Conservation (phyloP, 192 early-diverging fungal species). For the Gonapodya prolifera region DNA sequence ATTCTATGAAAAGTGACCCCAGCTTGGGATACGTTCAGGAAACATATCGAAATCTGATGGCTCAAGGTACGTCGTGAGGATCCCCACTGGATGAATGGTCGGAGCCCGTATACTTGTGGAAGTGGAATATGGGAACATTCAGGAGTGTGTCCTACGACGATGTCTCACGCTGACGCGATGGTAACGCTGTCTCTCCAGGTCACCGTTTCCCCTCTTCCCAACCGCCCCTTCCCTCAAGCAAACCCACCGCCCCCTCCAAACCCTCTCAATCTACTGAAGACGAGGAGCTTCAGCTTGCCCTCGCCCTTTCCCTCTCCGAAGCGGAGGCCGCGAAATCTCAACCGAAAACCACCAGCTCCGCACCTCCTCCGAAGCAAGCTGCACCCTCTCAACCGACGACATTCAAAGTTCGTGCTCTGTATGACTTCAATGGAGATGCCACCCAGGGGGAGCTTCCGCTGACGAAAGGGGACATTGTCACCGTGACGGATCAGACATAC, state of each 20-base stretch:
- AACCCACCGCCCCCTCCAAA: not conserved
- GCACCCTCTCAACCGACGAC: not conserved
- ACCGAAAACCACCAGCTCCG: not conserved
- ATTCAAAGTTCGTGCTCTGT: conserved; percentile 80
- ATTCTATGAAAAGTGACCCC: conserved; percentile 67
- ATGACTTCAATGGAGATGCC: conserved; percentile 74
- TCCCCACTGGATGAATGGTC: too few species aligned
- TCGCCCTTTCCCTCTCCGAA: not conserved
- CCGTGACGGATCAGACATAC: conserved; percentile 85
- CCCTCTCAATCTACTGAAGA: not conserved
- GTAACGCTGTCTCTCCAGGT: too few species aligned
- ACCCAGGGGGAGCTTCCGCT: conserved; percentile 88
- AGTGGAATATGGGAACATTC: too few species aligned
- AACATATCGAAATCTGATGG: not conserved
- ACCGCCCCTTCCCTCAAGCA: not conserved
- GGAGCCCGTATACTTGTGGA: too few species aligned
- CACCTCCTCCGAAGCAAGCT: not conserved
- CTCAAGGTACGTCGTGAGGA: not conserved
- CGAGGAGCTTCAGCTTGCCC: not conserved
- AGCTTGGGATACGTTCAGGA: conserved; percentile 55
- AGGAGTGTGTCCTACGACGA: too few species aligned
- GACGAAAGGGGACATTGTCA: conserved; percentile 72
- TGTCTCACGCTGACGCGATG: not conserved
- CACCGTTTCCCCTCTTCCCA: not conserved
- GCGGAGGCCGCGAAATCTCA: not conserved